Conservation (phyloP, 371 early-diverging fungal genomes). For the Zychaea mexicana region DNA sequence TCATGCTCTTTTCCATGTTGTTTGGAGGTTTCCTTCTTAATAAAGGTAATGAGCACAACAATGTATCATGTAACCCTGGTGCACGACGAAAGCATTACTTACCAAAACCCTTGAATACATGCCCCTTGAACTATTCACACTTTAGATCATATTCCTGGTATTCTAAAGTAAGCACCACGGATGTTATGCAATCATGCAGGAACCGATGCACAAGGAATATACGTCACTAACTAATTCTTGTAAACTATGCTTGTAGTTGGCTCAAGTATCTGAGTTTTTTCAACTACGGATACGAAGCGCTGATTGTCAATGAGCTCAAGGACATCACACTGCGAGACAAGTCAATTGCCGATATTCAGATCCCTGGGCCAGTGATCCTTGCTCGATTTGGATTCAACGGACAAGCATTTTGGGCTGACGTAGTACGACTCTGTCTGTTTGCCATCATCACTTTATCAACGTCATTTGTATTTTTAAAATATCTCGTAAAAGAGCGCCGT, state of each 20-base stretch:
- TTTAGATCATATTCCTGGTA: conserved; percentile 43
- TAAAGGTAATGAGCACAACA: conserved; percentile 49
- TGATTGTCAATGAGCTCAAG: conserved; percentile 74
- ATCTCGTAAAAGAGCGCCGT: conserved; percentile 44
- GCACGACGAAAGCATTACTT: too few species aligned
- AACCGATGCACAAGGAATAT: neutral
- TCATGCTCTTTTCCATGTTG: conserved; percentile 86
- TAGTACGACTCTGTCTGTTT: conserved; percentile 28
- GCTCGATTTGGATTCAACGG: conserved; percentile 51
- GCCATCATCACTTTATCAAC: conserved; percentile 24
- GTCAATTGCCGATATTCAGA: conserved; percentile 53
- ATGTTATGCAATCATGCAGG: neutral
- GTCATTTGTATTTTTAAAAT: conserved; percentile 44
- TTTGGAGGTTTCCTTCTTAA: conserved; percentile 90
- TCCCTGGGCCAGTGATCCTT: conserved; percentile 49
- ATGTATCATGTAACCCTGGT: too few species aligned
- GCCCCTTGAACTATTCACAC: too few species aligned
- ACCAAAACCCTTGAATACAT: too few species aligned
- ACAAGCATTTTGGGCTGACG: conserved; percentile 50
- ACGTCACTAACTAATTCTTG: neutral
- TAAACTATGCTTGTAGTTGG: conserved; percentile 44
- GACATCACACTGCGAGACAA: conserved; percentile 49
- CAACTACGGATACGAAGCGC: conserved; percentile 87
- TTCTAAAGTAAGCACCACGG: conserved; percentile 37
- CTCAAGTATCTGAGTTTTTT: conserved; percentile 82